Percentiles rank a stretch among this genome's conserved stretches.
Evolutionary conservation across 108 stramenopile genomes (phyloP).

Genomic region (Pelagomonas calceolata): DNA sequence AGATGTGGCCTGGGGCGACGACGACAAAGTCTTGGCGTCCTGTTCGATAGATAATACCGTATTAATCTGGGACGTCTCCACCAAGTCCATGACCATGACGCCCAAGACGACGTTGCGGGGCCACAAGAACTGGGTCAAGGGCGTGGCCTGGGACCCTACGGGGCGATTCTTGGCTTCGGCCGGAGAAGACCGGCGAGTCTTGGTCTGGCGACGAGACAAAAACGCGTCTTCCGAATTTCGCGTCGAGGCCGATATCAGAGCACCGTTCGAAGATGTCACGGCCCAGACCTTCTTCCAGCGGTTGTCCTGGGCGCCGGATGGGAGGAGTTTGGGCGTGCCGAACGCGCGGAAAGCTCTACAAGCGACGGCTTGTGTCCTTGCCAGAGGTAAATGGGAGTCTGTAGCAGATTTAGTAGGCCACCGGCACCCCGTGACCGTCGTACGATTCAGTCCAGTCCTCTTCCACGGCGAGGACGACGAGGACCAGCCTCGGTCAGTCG

Average conservation of each 20-base stretch:
- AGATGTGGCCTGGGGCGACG: constrained; percentile 7
- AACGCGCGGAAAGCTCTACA: not conserved
- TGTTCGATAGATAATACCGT: constrained; percentile 11
- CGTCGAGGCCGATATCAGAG: not conserved
- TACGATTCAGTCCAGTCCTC: not conserved
- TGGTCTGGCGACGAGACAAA: constrained; percentile 13
- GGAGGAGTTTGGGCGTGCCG: not conserved
- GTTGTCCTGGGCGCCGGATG: constrained; percentile 12
- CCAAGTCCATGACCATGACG: not conserved
- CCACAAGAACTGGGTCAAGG: constrained; percentile 10
- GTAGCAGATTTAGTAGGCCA: constrained; percentile 13
- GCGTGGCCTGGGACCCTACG: constrained; percentile 13
- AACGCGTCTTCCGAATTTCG: not conserved
- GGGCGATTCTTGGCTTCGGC: constrained; percentile 5
- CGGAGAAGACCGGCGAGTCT: not conserved
- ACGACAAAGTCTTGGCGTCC: constrained; percentile 1
- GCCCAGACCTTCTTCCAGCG: constrained; percentile 11
- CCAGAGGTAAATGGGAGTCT: not conserved
- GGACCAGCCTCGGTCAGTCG: not conserved
- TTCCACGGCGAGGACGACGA: not conserved
- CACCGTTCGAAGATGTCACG: not conserved
- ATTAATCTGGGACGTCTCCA: not conserved
- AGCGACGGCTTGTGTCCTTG: not conserved
- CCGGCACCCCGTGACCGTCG: not conserved
- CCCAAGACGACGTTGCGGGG: not conserved